phyloP scores from a whole-genome alignment of 2,329 filamentous ascomycete species.

The Beauveria sp. region DNA sequence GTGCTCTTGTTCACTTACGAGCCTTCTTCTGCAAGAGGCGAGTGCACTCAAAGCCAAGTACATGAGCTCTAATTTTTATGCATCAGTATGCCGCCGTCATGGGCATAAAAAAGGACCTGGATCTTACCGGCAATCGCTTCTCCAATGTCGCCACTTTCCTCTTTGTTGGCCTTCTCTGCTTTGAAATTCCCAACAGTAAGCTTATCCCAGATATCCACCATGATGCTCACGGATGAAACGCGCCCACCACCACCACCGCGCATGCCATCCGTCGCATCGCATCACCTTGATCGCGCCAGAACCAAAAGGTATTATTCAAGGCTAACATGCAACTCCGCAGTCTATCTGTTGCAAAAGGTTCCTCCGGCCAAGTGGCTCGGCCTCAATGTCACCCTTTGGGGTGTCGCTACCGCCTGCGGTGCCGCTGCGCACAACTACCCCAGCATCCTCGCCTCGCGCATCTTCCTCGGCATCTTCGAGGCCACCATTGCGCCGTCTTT shows the following conservation, averaged over 20 bases:
- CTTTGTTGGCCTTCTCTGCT: conserved; percentile 46
- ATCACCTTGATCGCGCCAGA: neutral
- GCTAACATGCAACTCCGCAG: conserved; percentile 17
- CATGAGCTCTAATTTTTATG: neutral
- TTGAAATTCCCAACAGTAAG: conserved; percentile 46
- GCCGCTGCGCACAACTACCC: conserved; percentile 11
- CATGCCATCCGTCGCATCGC: neutral
- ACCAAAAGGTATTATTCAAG: neutral
- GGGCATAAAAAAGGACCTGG: conserved; percentile 44
- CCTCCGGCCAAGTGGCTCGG: conserved; percentile 49
- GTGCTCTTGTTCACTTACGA: neutral
- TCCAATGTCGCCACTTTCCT: conserved; percentile 48
- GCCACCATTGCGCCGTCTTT: conserved; percentile 11
- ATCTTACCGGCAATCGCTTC: conserved; percentile 47
- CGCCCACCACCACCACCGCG: neutral
- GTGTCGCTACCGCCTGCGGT: conserved; percentile 11
- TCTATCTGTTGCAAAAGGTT: conserved; percentile 46
- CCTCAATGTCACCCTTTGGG: conserved; percentile 45
- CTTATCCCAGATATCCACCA: neutral
- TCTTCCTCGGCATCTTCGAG: conserved; percentile 13
- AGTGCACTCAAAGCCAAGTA: no score
- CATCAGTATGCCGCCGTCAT: conserved; percentile 51
- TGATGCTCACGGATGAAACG: neutral
- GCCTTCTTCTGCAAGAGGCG: no score
- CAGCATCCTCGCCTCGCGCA: conserved; percentile 10